Conservation (phyloP, 768 basidiomycete species). For the Dacryopinax primogenitus region DNA sequence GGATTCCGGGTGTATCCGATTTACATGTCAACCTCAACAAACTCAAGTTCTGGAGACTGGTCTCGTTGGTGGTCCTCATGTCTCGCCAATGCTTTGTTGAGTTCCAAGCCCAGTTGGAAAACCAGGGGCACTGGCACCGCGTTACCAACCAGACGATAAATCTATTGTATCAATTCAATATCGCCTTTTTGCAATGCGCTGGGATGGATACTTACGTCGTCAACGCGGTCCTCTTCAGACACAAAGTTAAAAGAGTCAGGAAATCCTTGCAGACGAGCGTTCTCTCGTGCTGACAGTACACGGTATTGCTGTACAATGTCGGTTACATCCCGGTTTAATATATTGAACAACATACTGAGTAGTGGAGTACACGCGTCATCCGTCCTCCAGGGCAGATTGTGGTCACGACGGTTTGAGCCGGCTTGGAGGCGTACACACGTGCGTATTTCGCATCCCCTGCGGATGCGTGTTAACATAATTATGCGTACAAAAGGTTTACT, state of each 20-base stretch:
- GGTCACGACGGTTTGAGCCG: constrained; percentile 1
- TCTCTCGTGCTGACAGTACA: constrained; percentile 60
- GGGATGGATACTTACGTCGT: constrained; percentile 15
- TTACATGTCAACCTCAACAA: no score
- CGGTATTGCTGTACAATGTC: constrained; percentile 42
- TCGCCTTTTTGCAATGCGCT: constrained; percentile 20
- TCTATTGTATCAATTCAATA: constrained; percentile 40
- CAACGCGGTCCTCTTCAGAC: constrained; percentile 39
- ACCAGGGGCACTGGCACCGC: neutral
- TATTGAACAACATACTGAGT: constrained; percentile 33
- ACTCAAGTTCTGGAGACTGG: neutral
- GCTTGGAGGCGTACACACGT: neutral
- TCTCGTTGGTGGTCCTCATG: neutral
- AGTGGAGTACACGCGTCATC: constrained; percentile 43
- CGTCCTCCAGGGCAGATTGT: neutral
- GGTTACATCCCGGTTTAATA: neutral
- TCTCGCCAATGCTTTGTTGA: neutral
- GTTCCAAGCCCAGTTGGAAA: neutral
- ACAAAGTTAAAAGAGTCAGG: constrained; percentile 59
- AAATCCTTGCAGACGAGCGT: constrained; percentile 71
- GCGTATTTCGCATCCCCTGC: neutral
- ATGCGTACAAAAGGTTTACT: neutral
- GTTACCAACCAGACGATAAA: constrained; percentile 66
- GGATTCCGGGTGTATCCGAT: no score
- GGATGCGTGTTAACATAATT: neutral